Evolutionary conservation across 345 rosid genomes (phyloP).

Genomic region (Cardamine chenopodiifolia): DNA sequence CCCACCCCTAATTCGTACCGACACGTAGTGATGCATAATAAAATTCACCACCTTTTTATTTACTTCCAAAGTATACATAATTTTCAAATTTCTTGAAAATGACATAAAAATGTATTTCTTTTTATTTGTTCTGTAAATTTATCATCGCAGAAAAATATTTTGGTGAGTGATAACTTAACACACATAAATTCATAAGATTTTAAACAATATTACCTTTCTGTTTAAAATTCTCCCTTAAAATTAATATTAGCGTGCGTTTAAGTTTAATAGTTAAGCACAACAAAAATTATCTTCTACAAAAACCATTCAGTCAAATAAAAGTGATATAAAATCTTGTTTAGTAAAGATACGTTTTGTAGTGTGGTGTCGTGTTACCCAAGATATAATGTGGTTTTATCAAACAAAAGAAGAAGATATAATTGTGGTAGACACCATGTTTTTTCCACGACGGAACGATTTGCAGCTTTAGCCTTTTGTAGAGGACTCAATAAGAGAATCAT

Average conservation of each 20-base stretch:
- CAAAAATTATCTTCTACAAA: not conserved
- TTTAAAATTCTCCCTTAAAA: no score
- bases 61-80: not conserved
- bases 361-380: not conserved
- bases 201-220: not conserved
- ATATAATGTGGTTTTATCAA: no score
- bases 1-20: no score
- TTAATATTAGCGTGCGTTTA: not conserved
- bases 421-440: no score
- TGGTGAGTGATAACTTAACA: not conserved
- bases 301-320: not conserved
- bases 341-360: not conserved
- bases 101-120: not conserved
- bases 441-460: no score
- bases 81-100: not conserved
- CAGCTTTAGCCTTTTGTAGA: not conserved
- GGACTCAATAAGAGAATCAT: not conserved
- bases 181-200: not conserved
- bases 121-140: no score
- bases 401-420: no score
- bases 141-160: not conserved
- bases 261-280: not conserved
- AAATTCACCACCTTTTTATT: not conserved
- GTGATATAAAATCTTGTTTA: not conserved
- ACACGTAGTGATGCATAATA: not conserved